phyloP scores from a whole-genome alignment of 306 rosid species.

The Prunus armeniaca region DNA sequence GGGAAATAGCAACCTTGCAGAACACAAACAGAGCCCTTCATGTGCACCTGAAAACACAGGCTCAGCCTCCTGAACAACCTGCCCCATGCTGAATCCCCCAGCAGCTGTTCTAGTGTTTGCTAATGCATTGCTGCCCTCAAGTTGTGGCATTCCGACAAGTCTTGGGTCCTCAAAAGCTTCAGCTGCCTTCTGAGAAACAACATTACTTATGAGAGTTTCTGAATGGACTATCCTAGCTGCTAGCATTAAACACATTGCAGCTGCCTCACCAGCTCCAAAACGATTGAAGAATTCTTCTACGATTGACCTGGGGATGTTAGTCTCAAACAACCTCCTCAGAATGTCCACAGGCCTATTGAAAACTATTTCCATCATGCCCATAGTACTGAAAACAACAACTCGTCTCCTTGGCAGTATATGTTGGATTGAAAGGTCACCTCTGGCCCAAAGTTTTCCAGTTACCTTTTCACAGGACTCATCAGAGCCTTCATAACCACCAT shows the following conservation, averaged over 20 bases:
- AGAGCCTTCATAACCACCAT: slow-evolving; percentile 66
- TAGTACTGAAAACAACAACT: slow-evolving; percentile 83
- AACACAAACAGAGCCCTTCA: slow-evolving; percentile 94
- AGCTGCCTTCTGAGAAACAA: slow-evolving; percentile 85
- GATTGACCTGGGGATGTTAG: slow-evolving; percentile 75
- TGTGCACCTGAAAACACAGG: slow-evolving; percentile 98
- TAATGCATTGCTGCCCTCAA: slow-evolving; percentile 75
- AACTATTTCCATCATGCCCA: slow-evolving; percentile 98
- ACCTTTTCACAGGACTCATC: slow-evolving; percentile 68
- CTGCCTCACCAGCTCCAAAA: slow-evolving; percentile 95
- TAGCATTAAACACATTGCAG: slow-evolving; percentile 94
- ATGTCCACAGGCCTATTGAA: slow-evolving; percentile 94
- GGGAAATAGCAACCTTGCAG: slow-evolving; percentile 90
- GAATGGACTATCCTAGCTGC: slow-evolving; percentile 82
- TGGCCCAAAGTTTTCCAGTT: slow-evolving; percentile 86
- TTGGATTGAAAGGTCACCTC: slow-evolving; percentile 95
- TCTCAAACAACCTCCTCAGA: slow-evolving; percentile 77
- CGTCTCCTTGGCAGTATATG: slow-evolving; percentile 95
- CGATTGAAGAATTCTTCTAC: slow-evolving; percentile 96
- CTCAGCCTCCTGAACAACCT: slow-evolving; percentile 99
- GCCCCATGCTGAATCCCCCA: slow-evolving; percentile 98
- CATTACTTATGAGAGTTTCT: slow-evolving; percentile 73
- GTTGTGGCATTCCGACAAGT: slow-evolving; percentile 97
- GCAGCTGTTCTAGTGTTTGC: slow-evolving; percentile 83
- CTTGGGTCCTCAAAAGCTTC: slow-evolving; percentile 98